Evolutionary conservation across 148 eudicot genomes (phyloP).

Genomic region (Rhododendron simsii): DNA sequence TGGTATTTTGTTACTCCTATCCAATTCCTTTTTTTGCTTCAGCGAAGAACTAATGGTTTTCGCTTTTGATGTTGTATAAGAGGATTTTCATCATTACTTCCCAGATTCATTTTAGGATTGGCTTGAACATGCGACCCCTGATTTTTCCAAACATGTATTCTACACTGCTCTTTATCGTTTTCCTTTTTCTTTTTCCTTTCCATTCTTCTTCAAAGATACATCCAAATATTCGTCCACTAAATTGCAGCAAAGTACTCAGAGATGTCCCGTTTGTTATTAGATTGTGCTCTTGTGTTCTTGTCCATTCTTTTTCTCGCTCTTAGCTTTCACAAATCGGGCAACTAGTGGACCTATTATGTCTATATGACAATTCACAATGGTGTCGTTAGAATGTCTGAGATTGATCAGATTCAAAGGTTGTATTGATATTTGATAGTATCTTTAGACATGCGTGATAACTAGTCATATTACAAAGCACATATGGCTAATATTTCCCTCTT

Average conservation of each 20-base stretch:
- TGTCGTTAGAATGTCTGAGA: neutral
- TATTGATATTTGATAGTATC: neutral
- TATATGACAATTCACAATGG: neutral
- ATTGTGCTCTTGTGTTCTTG: neutral
- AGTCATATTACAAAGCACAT: neutral
- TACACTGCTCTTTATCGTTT: neutral
- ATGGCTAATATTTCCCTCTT: neutral
- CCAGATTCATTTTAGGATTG: neutral
- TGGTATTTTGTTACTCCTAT: neutral
- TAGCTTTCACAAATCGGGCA: neutral
- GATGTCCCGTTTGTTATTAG: neutral
- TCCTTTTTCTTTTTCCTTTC: neutral
- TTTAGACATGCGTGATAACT: neutral
- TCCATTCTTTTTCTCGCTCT: neutral
- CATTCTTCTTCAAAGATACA: neutral
- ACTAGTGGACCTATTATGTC: neutral
- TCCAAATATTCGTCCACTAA: neutral
- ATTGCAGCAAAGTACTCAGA: neutral
- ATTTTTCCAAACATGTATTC: neutral
- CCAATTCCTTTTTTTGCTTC: neutral
- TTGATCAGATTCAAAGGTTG: neutral
- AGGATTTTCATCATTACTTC: neutral
- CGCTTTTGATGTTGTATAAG: neutral
- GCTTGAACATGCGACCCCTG: neutral
- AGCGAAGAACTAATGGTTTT: neutral